These are phyloP conservation scores for Diaporthe citriasiana DNA, from an alignment of 2,329 filamentous ascomycete genomes.

Conservation along the genomic window DNA sequence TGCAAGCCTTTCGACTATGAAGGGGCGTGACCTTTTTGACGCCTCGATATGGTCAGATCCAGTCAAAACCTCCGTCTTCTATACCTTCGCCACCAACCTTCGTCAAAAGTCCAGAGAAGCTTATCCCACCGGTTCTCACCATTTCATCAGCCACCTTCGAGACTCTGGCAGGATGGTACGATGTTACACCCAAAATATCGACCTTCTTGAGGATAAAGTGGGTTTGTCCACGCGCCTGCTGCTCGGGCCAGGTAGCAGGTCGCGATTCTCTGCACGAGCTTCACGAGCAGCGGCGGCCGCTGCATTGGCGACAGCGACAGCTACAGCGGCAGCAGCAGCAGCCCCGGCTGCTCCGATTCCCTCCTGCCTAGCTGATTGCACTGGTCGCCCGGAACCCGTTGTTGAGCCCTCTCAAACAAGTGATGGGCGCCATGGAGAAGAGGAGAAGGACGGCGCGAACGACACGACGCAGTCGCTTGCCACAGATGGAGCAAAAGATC, in stretches of 20 bases:
- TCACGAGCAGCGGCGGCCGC: conserved; percentile 36
- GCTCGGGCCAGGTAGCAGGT: conserved; percentile 72
- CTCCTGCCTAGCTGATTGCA: neutral
- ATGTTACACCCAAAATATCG: conserved; percentile 83
- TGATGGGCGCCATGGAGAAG: neutral
- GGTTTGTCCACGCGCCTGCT: conserved; percentile 74
- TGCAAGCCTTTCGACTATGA: conserved; percentile 70
- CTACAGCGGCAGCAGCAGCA: neutral
- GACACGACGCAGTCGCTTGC: conserved; percentile 43
- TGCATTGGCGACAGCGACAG: neutral
- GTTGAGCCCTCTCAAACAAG: neutral
- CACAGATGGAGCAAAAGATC: conserved; percentile 23
- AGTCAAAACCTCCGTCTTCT: conserved; percentile 77
- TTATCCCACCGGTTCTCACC: conserved; percentile 74
- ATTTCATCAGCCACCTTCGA: conserved; percentile 76
- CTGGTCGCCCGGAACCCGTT: neutral
- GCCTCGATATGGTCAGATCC: conserved; percentile 78
- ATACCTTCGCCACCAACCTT: conserved; percentile 78
- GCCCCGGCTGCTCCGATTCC: neutral
- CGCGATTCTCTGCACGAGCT: conserved; percentile 65
- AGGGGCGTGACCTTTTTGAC: conserved; percentile 80
- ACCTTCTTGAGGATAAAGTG: conserved; percentile 79
- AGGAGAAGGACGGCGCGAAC: conserved; percentile 7
- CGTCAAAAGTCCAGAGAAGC: conserved; percentile 75
- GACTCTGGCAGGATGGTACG: conserved; percentile 77